Base-by-base conservation (phyloP, 2,329 filamentous ascomycete genomes). In the Colletotrichum sp. region DNA sequence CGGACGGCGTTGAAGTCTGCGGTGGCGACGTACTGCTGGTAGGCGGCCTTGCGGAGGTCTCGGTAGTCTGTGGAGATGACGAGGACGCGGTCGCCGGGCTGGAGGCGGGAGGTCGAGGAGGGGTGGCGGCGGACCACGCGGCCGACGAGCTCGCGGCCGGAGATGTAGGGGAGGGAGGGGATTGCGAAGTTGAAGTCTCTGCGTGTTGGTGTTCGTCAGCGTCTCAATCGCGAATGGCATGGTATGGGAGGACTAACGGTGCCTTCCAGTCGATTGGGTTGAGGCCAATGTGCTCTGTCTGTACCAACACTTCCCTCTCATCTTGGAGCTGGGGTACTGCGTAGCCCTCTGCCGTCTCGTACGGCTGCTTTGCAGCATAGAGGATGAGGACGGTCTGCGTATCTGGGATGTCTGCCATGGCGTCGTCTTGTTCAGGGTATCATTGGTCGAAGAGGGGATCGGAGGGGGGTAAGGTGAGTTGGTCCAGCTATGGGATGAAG, bases 261-360 rank as follows among this genome's bases (percentile, higher is more conserved):
- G 92, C 90, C 85, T 94, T 94, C 92, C 92, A 95, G 82, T 95
- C 94, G 71, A 96, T 94, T 0, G 94, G 94, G 79, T 96, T 96
- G 49, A 96, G 84, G 0, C 94, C 94, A 79, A 95, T 92, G 15
- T 90, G 90, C 49, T 89, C 85, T 2, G 92, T 89, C 80, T 90
- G 90, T n/a, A 95, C 89, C 7, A 95, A 84, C 7, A 95, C 83
- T 79, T 95, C 92, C 59, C 79, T 77, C 8, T 79, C 79, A 85
- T 85, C 82, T 15, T 77, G 75, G 22, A 80, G 75, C 11, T 77
- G 62, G 0, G 91, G 91, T 8, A 92, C 82, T 3, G 83, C 81
- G 79, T 91, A 86, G 8, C 86, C 83, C 3, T 80, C 77, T 0
- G 86, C 84, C 55, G 90, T 79, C 25, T 85, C 80, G 77, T 92